A percentile compares a stretch with the other conserved stretches of the same genome.
These are phyloP conservation scores for Lachnellula cervina DNA, from an alignment of 2,329 filamentous ascomycete genomes.

Conservation along the genomic window DNA sequence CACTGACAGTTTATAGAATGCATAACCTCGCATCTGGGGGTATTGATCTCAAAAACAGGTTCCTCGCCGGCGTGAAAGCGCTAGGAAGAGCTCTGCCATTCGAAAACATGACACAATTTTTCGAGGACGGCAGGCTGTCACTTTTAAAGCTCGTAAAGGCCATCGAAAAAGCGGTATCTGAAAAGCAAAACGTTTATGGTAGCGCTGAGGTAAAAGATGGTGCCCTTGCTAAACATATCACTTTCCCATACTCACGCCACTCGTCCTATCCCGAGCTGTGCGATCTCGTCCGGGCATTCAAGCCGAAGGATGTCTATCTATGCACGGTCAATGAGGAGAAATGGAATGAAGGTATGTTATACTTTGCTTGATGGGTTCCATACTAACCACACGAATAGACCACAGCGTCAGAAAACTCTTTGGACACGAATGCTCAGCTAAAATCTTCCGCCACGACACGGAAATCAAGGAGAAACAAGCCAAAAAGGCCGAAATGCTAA, in stretches of 20 bases:
- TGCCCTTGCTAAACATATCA: constrained; percentile 35
- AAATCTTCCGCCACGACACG: constrained; percentile 59
- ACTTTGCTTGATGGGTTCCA: neutral
- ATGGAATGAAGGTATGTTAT: constrained; percentile 54
- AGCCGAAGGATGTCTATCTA: constrained; percentile 72
- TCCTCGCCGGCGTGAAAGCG: constrained; percentile 21
- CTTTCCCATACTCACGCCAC: constrained; percentile 84
- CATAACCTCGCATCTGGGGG: constrained; percentile 30
- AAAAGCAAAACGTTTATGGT: constrained; percentile 3
- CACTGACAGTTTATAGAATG: constrained; percentile 9
- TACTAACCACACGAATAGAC: constrained; percentile 26
- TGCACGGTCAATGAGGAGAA: constrained; percentile 64
- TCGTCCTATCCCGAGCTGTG: constrained; percentile 81
- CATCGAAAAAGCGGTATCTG: constrained; percentile 18
- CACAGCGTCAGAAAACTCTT: constrained; percentile 67
- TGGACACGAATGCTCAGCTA: constrained; percentile 59
- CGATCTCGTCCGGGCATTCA: constrained; percentile 61
- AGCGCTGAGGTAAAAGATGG: neutral
- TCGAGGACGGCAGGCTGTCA: constrained; percentile 18
- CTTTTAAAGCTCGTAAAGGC: constrained; percentile 20
- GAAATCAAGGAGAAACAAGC: constrained; percentile 44
- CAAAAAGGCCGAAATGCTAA: neutral
- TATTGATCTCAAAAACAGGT: constrained; percentile 26
- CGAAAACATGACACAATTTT: constrained; percentile 16
- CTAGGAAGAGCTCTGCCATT: constrained; percentile 23